Base-by-base conservation (phyloP, 192 early-diverging fungal genomes). In the Coemansia sp. region DNA sequence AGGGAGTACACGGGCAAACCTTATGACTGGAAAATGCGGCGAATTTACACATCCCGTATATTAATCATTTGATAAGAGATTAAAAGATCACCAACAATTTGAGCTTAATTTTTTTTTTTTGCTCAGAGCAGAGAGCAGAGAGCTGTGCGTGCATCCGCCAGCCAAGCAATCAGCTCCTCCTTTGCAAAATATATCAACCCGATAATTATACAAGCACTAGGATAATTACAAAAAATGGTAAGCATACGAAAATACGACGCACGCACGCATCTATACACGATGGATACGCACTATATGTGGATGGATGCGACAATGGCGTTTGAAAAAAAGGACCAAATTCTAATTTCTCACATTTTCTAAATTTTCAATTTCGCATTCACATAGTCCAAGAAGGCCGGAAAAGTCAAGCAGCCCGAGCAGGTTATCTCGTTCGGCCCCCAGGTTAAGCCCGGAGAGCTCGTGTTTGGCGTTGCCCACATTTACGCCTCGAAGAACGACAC, bases 381-480 rank as follows among this genome's bases (percentile, higher is more conserved):
- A n/a, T 85, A 83, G 82, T 80, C 80, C 66, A 90, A 90, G 88
- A 90, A 95, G 89, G 90, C 81, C 71, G 88, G 89, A 79, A 94
- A 92, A 85, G 75, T 82, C 65, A 89, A 88, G 72, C 88, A 88
- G 78, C 88, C 90, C 80, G 90, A 92, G 81, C 94, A 97, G 87
- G 91, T 90, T 85, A 92, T 98, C 82, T 89, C 92, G 70, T 91
- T 98, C 77, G 98, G 98, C 71, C 98, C 98, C 76, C 92, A 98
- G 87, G 94, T 95, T 86, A 93, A 93, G 75, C 94, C 94, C 82
- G 97, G 95, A 77, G 97, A 99, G 88, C 88, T 93, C 84, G 98
- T 99, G 72, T 99, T 98, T 77, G 98, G 98, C 84, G 98, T 99
- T 88, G 95, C 95, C 70, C 98, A 98, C 92, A 98, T 99, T 88